Base-by-base conservation (phyloP, 2,329 filamentous ascomycete species). In the Sarocladiaceae sp. region DNA sequence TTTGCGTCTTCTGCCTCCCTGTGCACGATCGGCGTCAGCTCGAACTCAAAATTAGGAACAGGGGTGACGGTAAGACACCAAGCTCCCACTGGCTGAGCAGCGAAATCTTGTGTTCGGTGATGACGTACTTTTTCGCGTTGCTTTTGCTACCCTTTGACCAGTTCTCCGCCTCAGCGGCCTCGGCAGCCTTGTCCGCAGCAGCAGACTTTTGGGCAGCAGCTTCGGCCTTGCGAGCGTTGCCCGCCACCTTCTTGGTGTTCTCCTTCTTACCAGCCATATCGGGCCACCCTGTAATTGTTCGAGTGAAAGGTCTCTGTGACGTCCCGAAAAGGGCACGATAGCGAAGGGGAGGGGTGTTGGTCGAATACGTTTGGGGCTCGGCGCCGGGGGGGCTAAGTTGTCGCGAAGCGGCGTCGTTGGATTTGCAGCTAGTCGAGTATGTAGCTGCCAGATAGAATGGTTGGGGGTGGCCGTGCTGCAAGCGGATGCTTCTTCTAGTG, bases 191-290 rank as follows among this genome's bases (percentile, higher is more conserved):
- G 35, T 90, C 80, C 54, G 86, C 84, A 3, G 71, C 83, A 0
- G 90, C 89, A 54, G 85, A 79, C 72, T 97, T 97, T 53, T 80
- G 73, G 8, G 89, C 88, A 1, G 91, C 93, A 3, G 84, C 86
- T 47, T 97, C 91, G 57, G 91, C 91, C 78, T 99, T 97, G 72
- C 90, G 82, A 57, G 92, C 91, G 70, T 97, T 90, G 58, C 93
- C 94, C 8, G 86, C 83, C 2, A 74, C 90, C 76, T 97, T 97
- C 74, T 96, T 97, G 68, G 79, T 87, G 72, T 88, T 90, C 57
- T 95, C 81, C 70, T 88, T 92, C 71, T 88, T 90, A 60, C 79
- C 80, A 25, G 77, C 86, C 88, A 92, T 92, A 58, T 58, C 37
- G 31, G 23, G 47, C 15, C 47, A n/a, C 59, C 26, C 28, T 48